A percentile compares a stretch with the other conserved stretches of the same genome.
Evolutionary conservation across 179 eudicot species (phyloP).

Genomic region (Corrigiola litoralis): DNA sequence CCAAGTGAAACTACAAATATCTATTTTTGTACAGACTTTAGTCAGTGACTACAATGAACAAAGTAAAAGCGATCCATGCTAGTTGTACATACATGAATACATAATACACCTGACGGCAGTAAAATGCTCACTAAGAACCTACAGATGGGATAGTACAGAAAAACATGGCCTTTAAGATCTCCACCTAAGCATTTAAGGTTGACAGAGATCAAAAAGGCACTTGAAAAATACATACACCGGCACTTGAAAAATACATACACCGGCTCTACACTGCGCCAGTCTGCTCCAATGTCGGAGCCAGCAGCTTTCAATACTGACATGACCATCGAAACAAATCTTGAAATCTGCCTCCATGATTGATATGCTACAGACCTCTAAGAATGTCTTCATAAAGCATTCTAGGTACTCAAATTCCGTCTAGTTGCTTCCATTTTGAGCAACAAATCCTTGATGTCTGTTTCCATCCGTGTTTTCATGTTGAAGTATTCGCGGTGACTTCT

Average conservation of each 20-base stretch:
- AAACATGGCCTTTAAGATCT: constrained; percentile 2
- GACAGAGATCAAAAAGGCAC: constrained; percentile 7
- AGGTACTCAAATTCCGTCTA: constrained; percentile 42
- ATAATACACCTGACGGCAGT: not conserved
- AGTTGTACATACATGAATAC: not conserved
- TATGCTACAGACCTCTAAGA: not conserved
- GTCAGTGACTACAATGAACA: not conserved
- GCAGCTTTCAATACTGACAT: not conserved
- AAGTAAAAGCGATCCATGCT: not conserved
- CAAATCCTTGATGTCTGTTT: constrained; percentile 74
- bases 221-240: constrained; percentile 1
- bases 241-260: constrained; percentile 4
- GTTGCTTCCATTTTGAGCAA: constrained; percentile 88
- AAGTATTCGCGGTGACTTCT: constrained; percentile 74
- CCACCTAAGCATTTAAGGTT: not conserved
- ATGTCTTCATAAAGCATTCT: not conserved
- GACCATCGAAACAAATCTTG: not conserved
- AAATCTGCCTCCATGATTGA: constrained; percentile 3
- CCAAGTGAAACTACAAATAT: too few species aligned
- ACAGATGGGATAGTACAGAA: constrained; percentile 9
- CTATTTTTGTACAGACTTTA: too few species aligned
- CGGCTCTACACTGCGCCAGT: not conserved
- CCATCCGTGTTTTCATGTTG: constrained; percentile 89
- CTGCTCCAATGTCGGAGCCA: not conserved
- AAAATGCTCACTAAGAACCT: not conserved